These are phyloP conservation scores for Rosa chinensis DNA, from an alignment of 306 rosid genomes.

Conservation along the genomic window DNA sequence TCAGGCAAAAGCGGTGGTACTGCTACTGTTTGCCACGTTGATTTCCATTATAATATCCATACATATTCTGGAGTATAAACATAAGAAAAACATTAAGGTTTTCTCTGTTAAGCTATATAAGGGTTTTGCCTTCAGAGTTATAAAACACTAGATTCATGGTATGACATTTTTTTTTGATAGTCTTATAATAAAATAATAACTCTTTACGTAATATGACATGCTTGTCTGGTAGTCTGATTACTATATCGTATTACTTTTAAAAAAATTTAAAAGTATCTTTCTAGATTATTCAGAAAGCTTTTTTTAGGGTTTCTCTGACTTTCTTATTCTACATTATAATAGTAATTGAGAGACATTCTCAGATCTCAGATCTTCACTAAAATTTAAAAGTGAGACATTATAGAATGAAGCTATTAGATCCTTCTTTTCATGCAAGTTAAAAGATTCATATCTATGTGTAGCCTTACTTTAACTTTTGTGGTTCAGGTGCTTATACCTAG, in stretches of 20 bases:
- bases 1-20: neutral
- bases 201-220: no score
- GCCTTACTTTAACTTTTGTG: no score
- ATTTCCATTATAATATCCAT: neutral
- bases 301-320: neutral
- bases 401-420: neutral
- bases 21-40: conserved; percentile 4
- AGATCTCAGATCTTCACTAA: neutral
- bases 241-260: no score
- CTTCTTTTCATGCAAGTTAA: neutral
- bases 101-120: neutral
- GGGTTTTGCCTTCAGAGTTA: neutral
- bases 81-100: neutral
- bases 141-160: no score
- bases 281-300: rapidly evolving
- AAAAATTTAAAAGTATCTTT: neutral
- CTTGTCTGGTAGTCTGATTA: neutral
- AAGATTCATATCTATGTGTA: no score
- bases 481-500: no score
- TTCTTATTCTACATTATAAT: neutral
- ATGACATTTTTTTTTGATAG: no score
- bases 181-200: no score
- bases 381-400: neutral
- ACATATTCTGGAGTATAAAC: neutral
- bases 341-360: neutral